Percentiles rank a stretch among this genome's conserved stretches.
phyloP scores from a whole-genome alignment of 257 asterid genomes.

The Solanum pimpinellifolium region DNA sequence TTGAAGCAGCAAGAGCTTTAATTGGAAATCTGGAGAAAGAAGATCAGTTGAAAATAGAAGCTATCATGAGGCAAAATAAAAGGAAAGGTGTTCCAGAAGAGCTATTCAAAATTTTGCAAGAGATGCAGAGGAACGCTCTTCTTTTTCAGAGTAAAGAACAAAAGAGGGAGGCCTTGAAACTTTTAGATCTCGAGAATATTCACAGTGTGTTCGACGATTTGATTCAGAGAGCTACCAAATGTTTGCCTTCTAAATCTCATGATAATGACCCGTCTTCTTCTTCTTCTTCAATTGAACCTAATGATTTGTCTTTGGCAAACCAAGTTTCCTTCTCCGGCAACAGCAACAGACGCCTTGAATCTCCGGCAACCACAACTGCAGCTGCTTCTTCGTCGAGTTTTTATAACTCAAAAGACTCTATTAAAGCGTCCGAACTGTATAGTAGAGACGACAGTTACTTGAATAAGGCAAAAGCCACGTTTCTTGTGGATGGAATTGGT shows the following conservation, averaged over 20 bases:
- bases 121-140: constrained; percentile 53
- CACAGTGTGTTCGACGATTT: constrained; percentile 63
- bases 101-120: constrained; percentile 51
- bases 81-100: constrained; percentile 67
- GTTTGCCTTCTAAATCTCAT: constrained; percentile 36
- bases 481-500: constrained; percentile 34
- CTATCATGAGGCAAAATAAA: constrained; percentile 43
- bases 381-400: constrained; percentile 21
- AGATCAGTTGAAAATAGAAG: constrained; percentile 54
- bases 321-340: constrained; percentile 25
- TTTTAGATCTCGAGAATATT: constrained; percentile 63
- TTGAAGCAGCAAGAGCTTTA: constrained; percentile 56
- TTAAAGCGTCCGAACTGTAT: constrained; percentile 28
- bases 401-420: constrained; percentile 28
- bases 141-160: constrained; percentile 64
- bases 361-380: constrained; percentile 15
- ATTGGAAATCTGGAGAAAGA: constrained; percentile 69
- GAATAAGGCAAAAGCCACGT: constrained; percentile 41
- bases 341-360: constrained; percentile 17
- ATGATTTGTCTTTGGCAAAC: not conserved
- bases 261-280: not conserved
- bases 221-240: constrained; percentile 75
- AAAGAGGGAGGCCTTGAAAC: constrained; percentile 50
- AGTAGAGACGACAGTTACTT: constrained; percentile 59
- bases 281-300: constrained; percentile 13